Evolutionary conservation across 768 basidiomycete genomes (phyloP).

Genomic region (Sarcomyxa edulis): DNA sequence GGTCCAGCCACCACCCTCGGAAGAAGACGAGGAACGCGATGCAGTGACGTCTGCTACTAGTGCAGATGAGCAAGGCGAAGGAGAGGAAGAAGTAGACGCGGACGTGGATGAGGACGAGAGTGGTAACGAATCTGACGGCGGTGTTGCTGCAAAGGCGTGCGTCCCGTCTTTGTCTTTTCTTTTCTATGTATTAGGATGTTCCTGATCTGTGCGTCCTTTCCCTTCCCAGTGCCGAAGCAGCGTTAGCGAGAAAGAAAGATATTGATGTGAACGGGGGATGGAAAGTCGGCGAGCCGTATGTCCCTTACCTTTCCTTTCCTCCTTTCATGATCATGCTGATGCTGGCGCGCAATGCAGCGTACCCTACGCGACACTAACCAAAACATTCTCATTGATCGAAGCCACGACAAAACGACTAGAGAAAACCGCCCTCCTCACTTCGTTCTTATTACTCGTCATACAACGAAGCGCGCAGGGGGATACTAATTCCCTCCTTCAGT

Average conservation of each 20-base stretch:
- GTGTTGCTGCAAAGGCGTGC: slow-evolving; percentile 61
- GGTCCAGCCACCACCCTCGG: too few relatives aligned
- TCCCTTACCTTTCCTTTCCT: slow-evolving; percentile 9
- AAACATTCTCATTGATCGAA: slow-evolving; percentile 86
- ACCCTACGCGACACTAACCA: slow-evolving; percentile 89
- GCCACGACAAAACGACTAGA: slow-evolving; percentile 93
- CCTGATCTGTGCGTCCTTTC: too few relatives aligned
- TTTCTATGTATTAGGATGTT: slow-evolving; percentile 2
- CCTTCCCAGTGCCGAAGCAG: slow-evolving; percentile 59
- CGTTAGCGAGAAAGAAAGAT: slow-evolving; percentile 51
- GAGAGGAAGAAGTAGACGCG: slow-evolving; percentile 35
- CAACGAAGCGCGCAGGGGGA: slow-evolving; percentile 77
- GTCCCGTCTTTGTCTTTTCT: slow-evolving; percentile 9
- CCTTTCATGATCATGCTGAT: slow-evolving; percentile 1
- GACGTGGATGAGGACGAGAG: slow-evolving; percentile 38
- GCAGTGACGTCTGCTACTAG: slow-evolving; percentile 22
- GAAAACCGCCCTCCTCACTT: slow-evolving; percentile 84
- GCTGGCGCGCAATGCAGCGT: too few relatives aligned
- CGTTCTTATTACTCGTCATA: slow-evolving; percentile 87
- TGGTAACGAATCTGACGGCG: slow-evolving; percentile 26
- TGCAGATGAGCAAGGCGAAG: too few relatives aligned
- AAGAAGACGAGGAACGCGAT: slow-evolving; percentile 23
- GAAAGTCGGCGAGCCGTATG: slow-evolving; percentile 82
- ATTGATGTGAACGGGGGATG: slow-evolving; percentile 80
- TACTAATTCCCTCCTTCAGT: slow-evolving; percentile 71